Conservation (phyloP, 176 grass and related monocot genomes). For the Aegilops tauschii region DNA sequence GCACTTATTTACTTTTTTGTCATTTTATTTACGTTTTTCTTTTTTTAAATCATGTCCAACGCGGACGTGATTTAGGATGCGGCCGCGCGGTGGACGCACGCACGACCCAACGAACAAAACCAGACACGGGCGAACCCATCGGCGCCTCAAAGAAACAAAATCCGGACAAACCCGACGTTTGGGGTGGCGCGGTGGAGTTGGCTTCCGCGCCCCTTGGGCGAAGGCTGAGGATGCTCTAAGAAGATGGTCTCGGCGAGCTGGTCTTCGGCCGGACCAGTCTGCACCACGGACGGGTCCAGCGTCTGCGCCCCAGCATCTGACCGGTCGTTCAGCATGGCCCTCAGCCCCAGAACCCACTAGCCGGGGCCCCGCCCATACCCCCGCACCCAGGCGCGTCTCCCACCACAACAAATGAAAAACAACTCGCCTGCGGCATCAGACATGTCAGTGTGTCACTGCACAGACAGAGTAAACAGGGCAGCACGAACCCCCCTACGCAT, state of each 20-base stretch:
- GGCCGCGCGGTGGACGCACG: too few relatives aligned
- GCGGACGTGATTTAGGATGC: too few relatives aligned
- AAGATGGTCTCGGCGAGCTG: background rate
- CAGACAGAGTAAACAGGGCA: slow-evolving; percentile 11
- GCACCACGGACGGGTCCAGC: background rate
- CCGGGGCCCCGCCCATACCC: background rate
- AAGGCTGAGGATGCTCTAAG: too few relatives aligned
- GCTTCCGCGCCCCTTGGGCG: too few relatives aligned
- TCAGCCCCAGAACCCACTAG: background rate
- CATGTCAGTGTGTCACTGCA: background rate
- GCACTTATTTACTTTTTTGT: too few relatives aligned
- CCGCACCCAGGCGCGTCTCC: background rate
- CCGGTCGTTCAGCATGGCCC: slow-evolving; percentile 7
- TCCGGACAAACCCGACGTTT: too few relatives aligned
- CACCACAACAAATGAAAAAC: background rate
- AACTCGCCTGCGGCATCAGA: background rate
- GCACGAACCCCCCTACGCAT: background rate
- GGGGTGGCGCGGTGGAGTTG: too few relatives aligned
- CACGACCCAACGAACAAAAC: too few relatives aligned
- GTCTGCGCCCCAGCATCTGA: slow-evolving; percentile 11
- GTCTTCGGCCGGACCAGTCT: background rate
- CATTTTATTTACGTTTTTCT: too few relatives aligned
- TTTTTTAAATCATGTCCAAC: too few relatives aligned
- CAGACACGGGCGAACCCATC: too few relatives aligned
- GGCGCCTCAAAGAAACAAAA: too few relatives aligned